phyloP scores from a whole-genome alignment of 495 filamentous ascomycete genomes.

The Penicillium atrosanguineum region DNA sequence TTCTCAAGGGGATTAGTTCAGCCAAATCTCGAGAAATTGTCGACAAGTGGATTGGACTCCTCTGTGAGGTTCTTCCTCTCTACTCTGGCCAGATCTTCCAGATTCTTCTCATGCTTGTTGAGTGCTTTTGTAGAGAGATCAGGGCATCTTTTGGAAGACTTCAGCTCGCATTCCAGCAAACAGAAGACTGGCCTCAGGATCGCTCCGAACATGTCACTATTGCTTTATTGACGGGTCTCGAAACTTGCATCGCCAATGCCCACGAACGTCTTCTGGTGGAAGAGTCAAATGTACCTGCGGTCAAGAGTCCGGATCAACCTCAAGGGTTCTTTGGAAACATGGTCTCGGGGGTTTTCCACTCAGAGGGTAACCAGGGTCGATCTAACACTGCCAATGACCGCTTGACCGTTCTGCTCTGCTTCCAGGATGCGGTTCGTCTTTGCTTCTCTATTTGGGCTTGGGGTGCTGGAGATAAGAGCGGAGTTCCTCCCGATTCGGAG shows the following conservation, averaged over 20 bases:
- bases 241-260: slow-evolving; percentile 81
- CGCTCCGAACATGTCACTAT: slow-evolving; percentile 54
- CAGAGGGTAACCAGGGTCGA: slow-evolving; percentile 71
- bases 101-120: slow-evolving; percentile 83
- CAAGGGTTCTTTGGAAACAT: slow-evolving; percentile 96
- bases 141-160: slow-evolving; percentile 64
- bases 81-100: slow-evolving; percentile 84
- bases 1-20: slow-evolving; percentile 78
- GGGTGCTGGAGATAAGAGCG: slow-evolving; percentile 64
- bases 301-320: slow-evolving; percentile 78
- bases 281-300: slow-evolving; percentile 61
- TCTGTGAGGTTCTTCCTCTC: slow-evolving; percentile 80
- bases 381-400: slow-evolving; percentile 86
- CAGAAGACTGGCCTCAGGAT: slow-evolving; percentile 42
- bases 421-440: slow-evolving; percentile 89
- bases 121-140: slow-evolving; percentile 80
- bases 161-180: slow-evolving; percentile 45
- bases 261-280: slow-evolving; percentile 80
- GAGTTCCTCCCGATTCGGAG: slow-evolving; percentile 55
- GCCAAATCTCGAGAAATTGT: slow-evolving; percentile 70
- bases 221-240: slow-evolving; percentile 79
- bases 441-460: slow-evolving; percentile 96
- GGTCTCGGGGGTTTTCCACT: slow-evolving; percentile 87
- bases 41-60: slow-evolving; percentile 85
- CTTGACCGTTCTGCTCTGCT: slow-evolving; percentile 90